Conservation (phyloP, 2,329 filamentous ascomycete species). For the Hirsutella rhossiliensis region DNA sequence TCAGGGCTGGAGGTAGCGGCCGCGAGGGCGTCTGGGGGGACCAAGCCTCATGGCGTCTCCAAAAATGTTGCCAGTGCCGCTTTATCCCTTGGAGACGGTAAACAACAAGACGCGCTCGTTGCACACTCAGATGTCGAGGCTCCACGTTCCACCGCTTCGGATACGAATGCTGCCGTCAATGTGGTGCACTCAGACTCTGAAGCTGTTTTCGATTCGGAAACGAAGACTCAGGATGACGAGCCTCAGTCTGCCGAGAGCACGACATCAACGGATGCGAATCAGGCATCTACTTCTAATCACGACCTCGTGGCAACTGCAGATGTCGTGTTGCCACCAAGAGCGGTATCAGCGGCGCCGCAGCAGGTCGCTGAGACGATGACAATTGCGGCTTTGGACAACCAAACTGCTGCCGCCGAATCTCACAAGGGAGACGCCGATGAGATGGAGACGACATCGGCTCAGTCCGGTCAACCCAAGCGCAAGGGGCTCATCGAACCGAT, state of each 20-base stretch:
- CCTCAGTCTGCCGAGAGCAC: neutral
- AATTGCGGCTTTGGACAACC: slow-evolving; percentile 1
- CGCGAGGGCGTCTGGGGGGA: no score
- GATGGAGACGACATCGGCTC: slow-evolving; percentile 13
- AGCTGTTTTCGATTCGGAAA: neutral
- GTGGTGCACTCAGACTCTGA: neutral
- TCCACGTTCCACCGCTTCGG: neutral
- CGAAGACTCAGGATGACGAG: slow-evolving; percentile 2
- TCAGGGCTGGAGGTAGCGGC: no score
- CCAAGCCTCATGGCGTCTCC: no score
- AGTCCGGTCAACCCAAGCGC: slow-evolving; percentile 18
- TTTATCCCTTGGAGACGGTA: no score
- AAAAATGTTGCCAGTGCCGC: no score
- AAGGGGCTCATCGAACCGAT: slow-evolving; percentile 40
- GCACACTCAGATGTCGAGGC: neutral
- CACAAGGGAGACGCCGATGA: slow-evolving; percentile 9
- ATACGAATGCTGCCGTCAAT: neutral
- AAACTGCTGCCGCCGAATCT: no score
- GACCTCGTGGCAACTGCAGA: no score
- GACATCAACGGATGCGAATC: neutral
- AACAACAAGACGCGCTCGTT: no score
- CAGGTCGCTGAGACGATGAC: neutral
- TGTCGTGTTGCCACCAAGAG: no score
- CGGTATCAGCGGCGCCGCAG: neutral
- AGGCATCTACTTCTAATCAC: neutral